phyloP scores from a whole-genome alignment of 2,329 filamentous ascomycete genomes.

The Epichloe gansuensis region DNA sequence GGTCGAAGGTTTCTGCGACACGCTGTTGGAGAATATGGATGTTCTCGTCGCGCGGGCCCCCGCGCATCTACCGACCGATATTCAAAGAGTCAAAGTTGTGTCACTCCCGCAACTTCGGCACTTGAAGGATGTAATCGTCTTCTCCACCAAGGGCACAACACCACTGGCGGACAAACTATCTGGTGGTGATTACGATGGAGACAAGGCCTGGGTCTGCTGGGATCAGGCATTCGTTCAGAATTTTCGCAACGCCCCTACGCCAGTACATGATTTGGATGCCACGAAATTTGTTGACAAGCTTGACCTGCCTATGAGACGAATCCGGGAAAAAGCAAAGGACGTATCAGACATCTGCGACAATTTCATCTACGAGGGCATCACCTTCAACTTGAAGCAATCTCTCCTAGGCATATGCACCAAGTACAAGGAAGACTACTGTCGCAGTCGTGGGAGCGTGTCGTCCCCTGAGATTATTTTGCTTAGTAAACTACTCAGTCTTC shows the following conservation, averaged over 20 bases:
- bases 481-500: constrained; percentile 36
- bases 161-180: constrained; percentile 59
- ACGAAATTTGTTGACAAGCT: constrained; percentile 19
- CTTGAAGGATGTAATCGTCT: constrained; percentile 69
- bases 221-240: constrained; percentile 49
- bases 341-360: constrained; percentile 16
- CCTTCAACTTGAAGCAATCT: constrained; percentile 42
- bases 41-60: constrained; percentile 58
- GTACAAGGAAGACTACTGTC: constrained; percentile 50
- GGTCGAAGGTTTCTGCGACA: constrained; percentile 37
- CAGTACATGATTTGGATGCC: constrained; percentile 25
- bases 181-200: constrained; percentile 73
- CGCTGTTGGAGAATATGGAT: constrained; percentile 41
- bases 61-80: constrained; percentile 56
- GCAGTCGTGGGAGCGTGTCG: constrained; percentile 39
- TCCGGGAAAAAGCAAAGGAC: not conserved
- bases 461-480: constrained; percentile 32
- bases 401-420: constrained; percentile 52
- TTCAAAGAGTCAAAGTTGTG: constrained; percentile 53
- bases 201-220: constrained; percentile 68
- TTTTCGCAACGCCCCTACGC: constrained; percentile 46
- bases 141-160: constrained; percentile 47
- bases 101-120: constrained; percentile 47
- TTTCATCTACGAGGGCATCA: constrained; percentile 41
- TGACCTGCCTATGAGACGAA: not conserved